A percentile compares a stretch with the other conserved stretches of the same genome.
phyloP scores from a whole-genome alignment of 495 filamentous ascomycete genomes.

The Podospora anserina region DNA sequence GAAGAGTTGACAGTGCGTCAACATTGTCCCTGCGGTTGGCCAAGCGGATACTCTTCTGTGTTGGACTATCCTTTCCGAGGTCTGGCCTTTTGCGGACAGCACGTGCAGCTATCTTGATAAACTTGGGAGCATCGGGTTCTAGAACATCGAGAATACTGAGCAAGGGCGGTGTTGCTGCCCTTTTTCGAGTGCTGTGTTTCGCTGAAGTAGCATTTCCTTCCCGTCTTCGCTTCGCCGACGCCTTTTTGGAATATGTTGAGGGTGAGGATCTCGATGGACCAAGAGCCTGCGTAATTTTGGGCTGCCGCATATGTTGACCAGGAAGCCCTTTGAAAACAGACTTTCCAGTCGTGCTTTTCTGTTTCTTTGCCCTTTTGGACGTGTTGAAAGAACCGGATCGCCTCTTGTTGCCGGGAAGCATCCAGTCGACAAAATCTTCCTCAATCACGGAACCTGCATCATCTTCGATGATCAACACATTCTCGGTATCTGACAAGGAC shows the following conservation, averaged over 20 bases:
- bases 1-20: slow-evolving; percentile 66
- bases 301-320: slow-evolving; percentile 36
- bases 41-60: slow-evolving; percentile 68
- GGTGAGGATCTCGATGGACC: slow-evolving; percentile 28
- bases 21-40: slow-evolving; percentile 68
- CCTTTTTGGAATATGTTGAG: background rate
- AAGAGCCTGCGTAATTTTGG: slow-evolving; percentile 46
- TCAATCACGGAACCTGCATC: slow-evolving; percentile 45
- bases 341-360: slow-evolving; percentile 32
- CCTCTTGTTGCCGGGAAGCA: slow-evolving; percentile 47
- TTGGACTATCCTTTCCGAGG: slow-evolving; percentile 70
- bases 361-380: slow-evolving; percentile 19
- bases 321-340: slow-evolving; percentile 28
- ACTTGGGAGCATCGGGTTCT: slow-evolving; percentile 59
- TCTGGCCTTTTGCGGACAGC: slow-evolving; percentile 59
- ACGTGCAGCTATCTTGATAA: slow-evolving; percentile 76
- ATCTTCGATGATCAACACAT: slow-evolving; percentile 24
- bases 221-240: background rate
- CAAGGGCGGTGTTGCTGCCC: slow-evolving; percentile 44
- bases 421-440: slow-evolving; percentile 54
- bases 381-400: slow-evolving; percentile 21
- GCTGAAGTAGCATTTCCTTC: background rate
- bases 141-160: slow-evolving; percentile 73
- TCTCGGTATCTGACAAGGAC: background rate
- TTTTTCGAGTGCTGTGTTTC: slow-evolving; percentile 10